phyloP scores from a whole-genome alignment of 2,329 filamentous ascomycete genomes.

The Neofusicoccum laricinum region DNA sequence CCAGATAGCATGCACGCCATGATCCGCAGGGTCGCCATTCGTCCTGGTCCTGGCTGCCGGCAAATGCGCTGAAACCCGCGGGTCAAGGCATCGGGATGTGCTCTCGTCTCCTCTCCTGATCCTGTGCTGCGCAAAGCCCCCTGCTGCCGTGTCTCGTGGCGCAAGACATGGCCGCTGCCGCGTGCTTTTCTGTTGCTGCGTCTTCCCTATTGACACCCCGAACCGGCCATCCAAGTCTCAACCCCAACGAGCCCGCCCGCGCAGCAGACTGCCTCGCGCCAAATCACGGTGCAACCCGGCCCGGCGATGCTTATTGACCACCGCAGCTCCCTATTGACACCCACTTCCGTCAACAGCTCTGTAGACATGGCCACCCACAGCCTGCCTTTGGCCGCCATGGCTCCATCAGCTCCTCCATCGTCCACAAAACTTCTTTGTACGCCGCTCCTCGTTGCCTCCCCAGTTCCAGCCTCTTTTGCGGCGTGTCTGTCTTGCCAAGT shows the following conservation, averaged over 20 bases:
- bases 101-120: too few species aligned
- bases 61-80: too few species aligned
- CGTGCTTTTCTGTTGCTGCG: not conserved
- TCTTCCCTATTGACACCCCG: conserved; percentile 17
- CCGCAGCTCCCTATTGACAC: not conserved
- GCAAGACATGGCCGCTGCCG: not conserved
- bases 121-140: not conserved
- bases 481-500: not conserved
- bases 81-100: too few species aligned
- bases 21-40: too few species aligned
- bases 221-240: conserved; percentile 9
- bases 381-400: not conserved
- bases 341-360: not conserved
- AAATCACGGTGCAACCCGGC: not conserved
- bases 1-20: too few species aligned
- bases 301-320: not conserved
- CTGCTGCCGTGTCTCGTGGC: not conserved
- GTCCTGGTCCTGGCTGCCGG: too few species aligned
- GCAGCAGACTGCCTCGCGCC: not conserved
- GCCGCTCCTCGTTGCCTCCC: not conserved
- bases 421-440: not conserved
- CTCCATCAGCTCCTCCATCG: not conserved
- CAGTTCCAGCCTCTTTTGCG: not conserved
- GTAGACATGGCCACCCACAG: not conserved
- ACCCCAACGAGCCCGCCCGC: not conserved